Conservation (phyloP, 768 basidiomycete species). For the Tylopilus plumbeoviolaceoides region DNA sequence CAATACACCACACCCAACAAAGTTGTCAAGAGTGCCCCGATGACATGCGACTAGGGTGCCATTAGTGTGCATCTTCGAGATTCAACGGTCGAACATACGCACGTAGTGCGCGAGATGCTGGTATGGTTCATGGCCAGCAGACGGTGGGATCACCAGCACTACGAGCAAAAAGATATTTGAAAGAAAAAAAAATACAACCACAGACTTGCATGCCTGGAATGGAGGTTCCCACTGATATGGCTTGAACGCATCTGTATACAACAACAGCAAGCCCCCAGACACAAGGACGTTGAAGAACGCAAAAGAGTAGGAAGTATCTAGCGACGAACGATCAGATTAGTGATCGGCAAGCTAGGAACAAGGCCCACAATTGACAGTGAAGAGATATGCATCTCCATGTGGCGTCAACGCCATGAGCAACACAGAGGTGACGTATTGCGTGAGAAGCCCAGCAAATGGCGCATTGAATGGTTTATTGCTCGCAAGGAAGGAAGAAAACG, state of each 20-base stretch:
- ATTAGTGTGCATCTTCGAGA: not conserved
- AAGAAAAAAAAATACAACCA: conserved; percentile 52
- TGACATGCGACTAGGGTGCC: conserved; percentile 43
- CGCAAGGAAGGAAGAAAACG: too few species aligned
- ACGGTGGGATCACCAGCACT: conserved; percentile 62
- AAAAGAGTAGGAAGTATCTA: conserved; percentile 57
- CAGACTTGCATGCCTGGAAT: conserved; percentile 48
- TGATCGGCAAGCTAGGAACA: not conserved
- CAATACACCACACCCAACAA: conserved; percentile 52
- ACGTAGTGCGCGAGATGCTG: conserved; percentile 67
- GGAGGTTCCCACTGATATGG: conserved; percentile 60
- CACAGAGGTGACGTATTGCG: too few species aligned
- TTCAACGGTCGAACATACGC: conserved; percentile 20
- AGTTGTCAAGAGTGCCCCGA: conserved; percentile 44
- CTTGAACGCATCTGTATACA: conserved; percentile 45
- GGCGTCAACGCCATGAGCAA: too few species aligned
- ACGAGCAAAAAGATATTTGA: conserved; percentile 63
- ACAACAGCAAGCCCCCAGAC: conserved; percentile 59
- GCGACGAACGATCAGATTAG: not conserved
- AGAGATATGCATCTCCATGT: conserved; percentile 64
- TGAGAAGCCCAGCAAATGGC: too few species aligned
- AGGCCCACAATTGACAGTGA: conserved; percentile 58
- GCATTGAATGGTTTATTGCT: too few species aligned
- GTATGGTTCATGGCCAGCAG: conserved; percentile 47
- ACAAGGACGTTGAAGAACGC: conserved; percentile 57